Conservation (phyloP, 108 stramenopile genomes). For the Nannochloropsis oceanica region DNA sequence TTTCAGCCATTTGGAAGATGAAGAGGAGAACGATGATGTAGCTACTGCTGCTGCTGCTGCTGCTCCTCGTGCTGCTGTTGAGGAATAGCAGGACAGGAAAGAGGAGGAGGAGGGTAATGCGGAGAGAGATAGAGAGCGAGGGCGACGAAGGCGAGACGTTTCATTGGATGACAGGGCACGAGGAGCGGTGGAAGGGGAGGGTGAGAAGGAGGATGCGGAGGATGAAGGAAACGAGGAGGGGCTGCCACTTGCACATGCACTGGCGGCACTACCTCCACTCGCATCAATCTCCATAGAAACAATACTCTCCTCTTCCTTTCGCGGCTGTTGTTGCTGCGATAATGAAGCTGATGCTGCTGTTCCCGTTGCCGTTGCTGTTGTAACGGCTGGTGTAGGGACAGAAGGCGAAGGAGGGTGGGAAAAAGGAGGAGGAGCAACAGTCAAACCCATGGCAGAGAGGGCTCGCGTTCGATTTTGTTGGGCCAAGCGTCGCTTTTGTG, state of each 20-base stretch:
- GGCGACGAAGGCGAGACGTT: neutral
- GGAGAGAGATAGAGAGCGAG: neutral
- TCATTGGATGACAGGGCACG: neutral
- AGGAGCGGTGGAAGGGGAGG: neutral
- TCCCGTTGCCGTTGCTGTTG: neutral
- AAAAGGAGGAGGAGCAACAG: neutral
- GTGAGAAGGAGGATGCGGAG: neutral
- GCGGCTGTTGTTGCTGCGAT: too few relatives aligned
- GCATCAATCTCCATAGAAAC: neutral
- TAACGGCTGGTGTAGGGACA: neutral
- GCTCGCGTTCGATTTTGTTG: conserved; percentile 15
- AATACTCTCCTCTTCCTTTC: too few relatives aligned
- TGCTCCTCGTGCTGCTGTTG: neutral
- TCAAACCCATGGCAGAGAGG: conserved; percentile 18
- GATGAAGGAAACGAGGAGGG: neutral
- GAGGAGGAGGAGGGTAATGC: neutral
- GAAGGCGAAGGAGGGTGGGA: neutral
- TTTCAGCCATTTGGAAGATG: conserved; percentile 13
- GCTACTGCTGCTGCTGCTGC: neutral
- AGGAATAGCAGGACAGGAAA: neutral
- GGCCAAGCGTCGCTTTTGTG: conserved; percentile 15
- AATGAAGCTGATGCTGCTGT: neutral
- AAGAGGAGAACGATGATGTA: neutral
- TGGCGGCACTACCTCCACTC: neutral
- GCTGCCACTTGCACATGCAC: too few relatives aligned